Base-by-base conservation (phyloP, 2,329 filamentous ascomycete species). In the Botrytis cinerea region DNA sequence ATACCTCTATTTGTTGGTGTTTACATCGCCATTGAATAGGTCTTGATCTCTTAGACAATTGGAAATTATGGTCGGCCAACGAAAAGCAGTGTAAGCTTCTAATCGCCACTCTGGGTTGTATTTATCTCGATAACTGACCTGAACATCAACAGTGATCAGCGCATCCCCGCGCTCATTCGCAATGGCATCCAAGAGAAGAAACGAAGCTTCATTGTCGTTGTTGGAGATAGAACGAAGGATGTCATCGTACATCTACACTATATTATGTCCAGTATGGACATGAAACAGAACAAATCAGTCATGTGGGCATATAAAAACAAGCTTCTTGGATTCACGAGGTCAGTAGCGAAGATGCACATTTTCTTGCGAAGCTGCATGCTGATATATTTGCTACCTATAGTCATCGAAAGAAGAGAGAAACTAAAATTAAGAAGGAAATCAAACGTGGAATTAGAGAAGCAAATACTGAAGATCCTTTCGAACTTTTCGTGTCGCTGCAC, bases 291-390 rank as follows among this genome's bases (percentile, higher is more conserved):
- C 85, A 98, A 98, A 83, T 96, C 93, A 20, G 94, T 99, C 4
- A 86, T 99, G 18, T 99, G 96, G 96, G 95, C 96, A 32, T 99
- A 99, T 86, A 98, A 98, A 87, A 97, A 97, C 83, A 96, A 99
- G 83, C 88, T 99, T 18, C 86, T 99, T 46, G 95, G 94, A 68
- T 98, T 98, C 82, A 97, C 94, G 46, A 94, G 88, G 88, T 88
- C 78, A 70, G 78, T 63, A 59, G 67, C n/a, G 38, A 43, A n/a
- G 79, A 38, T 35, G 79, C 72, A 54, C 63, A 59, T 72, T 73
- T 45, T 48, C 28, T 40, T 57, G 6, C 4, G 8, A 72, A 59
- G 46, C 51, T 48, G 73, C 5, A 45, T 57, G 43, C 46, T 68
- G 32, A 43, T 73, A 75, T n/a, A 75, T 71, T 28, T 60, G 74